Percentiles rank a stretch among this genome's conserved stretches.
Evolutionary conservation across 2,329 filamentous ascomycete species (phyloP).

Genomic region (Laburnicola sp.): DNA sequence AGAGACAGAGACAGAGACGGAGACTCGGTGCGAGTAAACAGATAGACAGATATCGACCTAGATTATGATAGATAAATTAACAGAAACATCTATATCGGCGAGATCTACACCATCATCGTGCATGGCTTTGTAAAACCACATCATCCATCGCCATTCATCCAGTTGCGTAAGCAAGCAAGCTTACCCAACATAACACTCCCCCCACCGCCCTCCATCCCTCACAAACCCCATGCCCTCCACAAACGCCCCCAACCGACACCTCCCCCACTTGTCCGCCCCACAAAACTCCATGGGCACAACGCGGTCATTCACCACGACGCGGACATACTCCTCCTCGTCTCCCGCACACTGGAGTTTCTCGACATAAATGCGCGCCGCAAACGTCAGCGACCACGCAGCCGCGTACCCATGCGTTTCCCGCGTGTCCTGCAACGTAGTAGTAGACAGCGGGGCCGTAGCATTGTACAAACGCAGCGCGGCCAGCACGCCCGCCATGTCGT

Average conservation of each 20-base stretch:
- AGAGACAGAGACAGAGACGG: no score
- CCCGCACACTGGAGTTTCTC: constrained; percentile 77
- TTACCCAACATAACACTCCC: constrained; percentile 54
- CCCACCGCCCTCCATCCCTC: constrained; percentile 72
- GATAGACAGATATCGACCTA: no score
- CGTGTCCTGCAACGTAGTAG: constrained; percentile 53
- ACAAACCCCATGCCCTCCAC: constrained; percentile 77
- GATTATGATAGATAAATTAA: no score
- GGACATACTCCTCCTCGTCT: constrained; percentile 69
- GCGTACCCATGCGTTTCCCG: constrained; percentile 68
- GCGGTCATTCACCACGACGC: constrained; percentile 81
- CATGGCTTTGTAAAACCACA: no score
- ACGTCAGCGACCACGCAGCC: constrained; percentile 78
- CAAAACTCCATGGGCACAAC: constrained; percentile 75
- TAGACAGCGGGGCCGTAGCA: constrained; percentile 55
- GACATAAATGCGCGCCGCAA: constrained; percentile 78
- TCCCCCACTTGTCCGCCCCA: constrained; percentile 67
- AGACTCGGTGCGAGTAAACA: no score
- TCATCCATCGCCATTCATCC: no score
- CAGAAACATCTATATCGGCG: no score
- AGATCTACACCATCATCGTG: no score
- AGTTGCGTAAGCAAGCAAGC: neutral
- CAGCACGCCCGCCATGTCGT: constrained; percentile 77
- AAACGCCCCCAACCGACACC: constrained; percentile 71
- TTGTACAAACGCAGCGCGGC: constrained; percentile 80